These are phyloP conservation scores for Echinochloa phyllopogon DNA, from an alignment of 176 grass and related monocot genomes.

Conservation along the genomic window DNA sequence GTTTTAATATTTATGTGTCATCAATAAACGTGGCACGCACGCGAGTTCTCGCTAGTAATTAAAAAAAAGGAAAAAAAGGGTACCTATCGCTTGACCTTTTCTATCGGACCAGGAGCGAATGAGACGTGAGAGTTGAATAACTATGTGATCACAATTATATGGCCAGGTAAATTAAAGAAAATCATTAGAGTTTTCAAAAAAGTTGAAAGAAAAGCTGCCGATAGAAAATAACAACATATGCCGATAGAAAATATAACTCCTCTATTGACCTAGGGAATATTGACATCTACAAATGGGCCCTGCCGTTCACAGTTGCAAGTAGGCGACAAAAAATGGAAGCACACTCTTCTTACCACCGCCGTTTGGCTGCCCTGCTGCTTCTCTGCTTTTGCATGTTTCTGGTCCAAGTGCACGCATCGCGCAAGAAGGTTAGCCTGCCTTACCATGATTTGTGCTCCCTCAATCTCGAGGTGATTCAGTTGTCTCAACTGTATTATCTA, in stretches of 20 bases:
- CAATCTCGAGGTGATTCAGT: not conserved
- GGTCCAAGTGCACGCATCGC: not conserved
- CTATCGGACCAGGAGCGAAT: not conserved
- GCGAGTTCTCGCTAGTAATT: no score
- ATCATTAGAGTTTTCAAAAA: not conserved
- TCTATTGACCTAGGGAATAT: not conserved
- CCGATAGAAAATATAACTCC: not conserved
- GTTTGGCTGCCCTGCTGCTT: not conserved
- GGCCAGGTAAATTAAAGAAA: not conserved
- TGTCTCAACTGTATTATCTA: not conserved
- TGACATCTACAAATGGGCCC: not conserved
- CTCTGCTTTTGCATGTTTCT: constrained; percentile 2
- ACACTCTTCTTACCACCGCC: not conserved
- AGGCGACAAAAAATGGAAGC: not conserved
- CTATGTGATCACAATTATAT: not conserved
- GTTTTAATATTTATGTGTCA: no score
- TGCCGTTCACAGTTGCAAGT: not conserved
- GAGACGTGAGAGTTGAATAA: not conserved
- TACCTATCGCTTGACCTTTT: not conserved
- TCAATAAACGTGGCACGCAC: no score
- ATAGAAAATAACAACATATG: not conserved
- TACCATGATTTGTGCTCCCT: not conserved
- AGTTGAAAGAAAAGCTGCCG: not conserved
- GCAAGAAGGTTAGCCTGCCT: constrained; percentile 21
- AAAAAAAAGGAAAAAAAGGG: not conserved